phyloP scores from a whole-genome alignment of 2,329 filamentous ascomycete species.

The Ascochyta fabae region DNA sequence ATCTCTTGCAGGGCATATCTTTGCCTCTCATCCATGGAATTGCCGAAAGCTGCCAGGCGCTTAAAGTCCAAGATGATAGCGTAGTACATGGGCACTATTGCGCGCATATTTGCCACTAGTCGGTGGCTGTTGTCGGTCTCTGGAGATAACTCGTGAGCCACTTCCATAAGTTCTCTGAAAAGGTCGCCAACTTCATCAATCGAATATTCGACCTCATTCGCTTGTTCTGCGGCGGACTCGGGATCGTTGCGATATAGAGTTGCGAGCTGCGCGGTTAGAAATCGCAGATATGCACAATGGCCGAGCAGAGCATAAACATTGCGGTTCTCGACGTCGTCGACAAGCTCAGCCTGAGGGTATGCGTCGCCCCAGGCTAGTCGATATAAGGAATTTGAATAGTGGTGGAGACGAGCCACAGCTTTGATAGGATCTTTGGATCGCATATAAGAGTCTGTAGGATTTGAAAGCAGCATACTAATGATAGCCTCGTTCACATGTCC shows the following conservation, averaged over 20 bases:
- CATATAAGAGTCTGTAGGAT: conserved; percentile 6
- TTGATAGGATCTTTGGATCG: conserved; percentile 14
- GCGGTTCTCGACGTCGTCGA: conserved; percentile 48
- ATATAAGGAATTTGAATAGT: conserved; percentile 45
- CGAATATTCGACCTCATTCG: conserved; percentile 17
- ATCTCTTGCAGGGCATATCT: conserved; percentile 25
- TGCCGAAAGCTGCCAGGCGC: conserved; percentile 23
- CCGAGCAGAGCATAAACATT: conserved; percentile 42
- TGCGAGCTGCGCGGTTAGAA: conserved; percentile 40
- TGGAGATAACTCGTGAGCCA: conserved; percentile 19
- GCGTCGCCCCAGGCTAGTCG: conserved; percentile 43
- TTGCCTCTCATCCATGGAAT: conserved; percentile 14
- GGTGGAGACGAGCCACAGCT: conserved; percentile 39
- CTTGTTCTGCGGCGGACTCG: conserved; percentile 11
- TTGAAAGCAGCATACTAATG: conserved; percentile 19
- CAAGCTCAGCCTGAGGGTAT: conserved; percentile 45
- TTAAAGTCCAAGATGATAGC: conserved; percentile 43
- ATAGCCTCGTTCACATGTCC: conserved; percentile 42
- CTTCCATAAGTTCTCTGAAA: conserved; percentile 22
- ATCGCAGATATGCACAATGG: conserved; percentile 41
- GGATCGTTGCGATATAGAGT: conserved; percentile 19
- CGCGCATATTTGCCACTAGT: conserved; percentile 45
- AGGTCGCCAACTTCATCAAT: conserved; percentile 26
- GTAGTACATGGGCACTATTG: conserved; percentile 47
- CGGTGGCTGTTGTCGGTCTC: conserved; percentile 33